phyloP scores from a whole-genome alignment of 2,329 filamentous ascomycete genomes.

The Aureobasidium sp. region DNA sequence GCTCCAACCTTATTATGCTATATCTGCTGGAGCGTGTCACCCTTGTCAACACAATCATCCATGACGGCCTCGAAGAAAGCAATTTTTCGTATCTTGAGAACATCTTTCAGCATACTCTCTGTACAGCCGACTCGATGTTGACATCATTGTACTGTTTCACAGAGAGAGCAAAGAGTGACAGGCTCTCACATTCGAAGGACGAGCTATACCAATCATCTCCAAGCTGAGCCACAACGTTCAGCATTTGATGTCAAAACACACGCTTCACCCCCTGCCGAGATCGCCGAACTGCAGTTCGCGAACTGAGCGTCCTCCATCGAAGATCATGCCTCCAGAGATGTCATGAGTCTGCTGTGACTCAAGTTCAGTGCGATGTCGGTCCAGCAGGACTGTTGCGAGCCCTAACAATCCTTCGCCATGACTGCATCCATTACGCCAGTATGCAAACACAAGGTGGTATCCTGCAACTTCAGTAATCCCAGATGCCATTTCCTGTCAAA shows the following conservation, averaged over 20 bases:
- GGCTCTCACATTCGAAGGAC: background rate
- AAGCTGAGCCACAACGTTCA: background rate
- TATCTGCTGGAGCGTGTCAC: background rate
- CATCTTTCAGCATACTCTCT: too few relatives aligned
- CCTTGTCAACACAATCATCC: background rate
- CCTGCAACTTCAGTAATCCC: background rate
- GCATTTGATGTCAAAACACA: background rate
- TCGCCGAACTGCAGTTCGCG: background rate
- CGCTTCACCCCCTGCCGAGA: background rate
- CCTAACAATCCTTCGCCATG: background rate
- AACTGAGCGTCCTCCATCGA: background rate
- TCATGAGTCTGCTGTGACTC: background rate
- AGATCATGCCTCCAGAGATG: background rate
- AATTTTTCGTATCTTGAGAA: too few relatives aligned
- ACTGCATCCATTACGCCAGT: background rate
- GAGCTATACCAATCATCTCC: background rate
- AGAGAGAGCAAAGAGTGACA: background rate
- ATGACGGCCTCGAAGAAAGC: too few relatives aligned
- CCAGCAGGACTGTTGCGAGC: background rate
- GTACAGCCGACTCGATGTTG: too few relatives aligned
- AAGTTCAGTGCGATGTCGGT: background rate
- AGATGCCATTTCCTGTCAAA: background rate
- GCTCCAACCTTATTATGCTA: background rate
- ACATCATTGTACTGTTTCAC: too few relatives aligned
- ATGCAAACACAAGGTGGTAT: background rate